Evolutionary conservation across 169 alveolate species (phyloP), one percentile per base, ranked within the genome.

Genomic region (Cryptosporidium sp.): DNA sequence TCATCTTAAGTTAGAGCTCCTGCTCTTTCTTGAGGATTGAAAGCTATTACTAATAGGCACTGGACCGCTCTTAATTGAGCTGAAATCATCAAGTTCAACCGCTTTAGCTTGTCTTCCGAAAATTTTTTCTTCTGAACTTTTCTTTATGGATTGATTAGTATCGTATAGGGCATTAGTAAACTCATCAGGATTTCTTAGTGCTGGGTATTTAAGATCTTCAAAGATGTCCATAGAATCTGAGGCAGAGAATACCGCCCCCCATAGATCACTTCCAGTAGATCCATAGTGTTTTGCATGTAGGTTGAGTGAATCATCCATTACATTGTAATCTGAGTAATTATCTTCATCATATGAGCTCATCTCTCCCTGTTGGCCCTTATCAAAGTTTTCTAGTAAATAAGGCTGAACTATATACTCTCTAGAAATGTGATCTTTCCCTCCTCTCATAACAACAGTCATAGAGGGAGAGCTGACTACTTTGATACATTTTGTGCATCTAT

Each of bases 391-490:
- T 53, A 73, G 35, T 53, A 73, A 9, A 23, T 73, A 73, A 4
- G 86, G 86, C 70, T 73, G 86, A 23, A 73, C 16, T 21, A 80
- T 62, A 44, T 60, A 62, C 14, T 80, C 89, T 42, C 48, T 80
- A 31, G 73, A 62, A 37, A 44, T 14, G 26, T 42, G 48, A 33
- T 80, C 75, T 35, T n/a, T 33, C 0, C 89, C 89, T 37, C 80
- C 73, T 42, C 89, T 80, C 70, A 80, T 60, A 16, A 80, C 89
- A 18, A 80, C 89, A 3, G 89, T 80, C 51, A 80, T 80, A 3
- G 89, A 80, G 1, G 89, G 75, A 12, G 89, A 80, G 16, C 80
- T 62, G 2, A 80, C 89, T 0, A 80, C 89, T 21, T 80, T 60
- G 23, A 80, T 80, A 14, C 65, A 62, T 48, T 62, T 80, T 26